Evolutionary conservation across 208 protist species (phyloP).

Genomic region (Porcisia hertigi): DNA sequence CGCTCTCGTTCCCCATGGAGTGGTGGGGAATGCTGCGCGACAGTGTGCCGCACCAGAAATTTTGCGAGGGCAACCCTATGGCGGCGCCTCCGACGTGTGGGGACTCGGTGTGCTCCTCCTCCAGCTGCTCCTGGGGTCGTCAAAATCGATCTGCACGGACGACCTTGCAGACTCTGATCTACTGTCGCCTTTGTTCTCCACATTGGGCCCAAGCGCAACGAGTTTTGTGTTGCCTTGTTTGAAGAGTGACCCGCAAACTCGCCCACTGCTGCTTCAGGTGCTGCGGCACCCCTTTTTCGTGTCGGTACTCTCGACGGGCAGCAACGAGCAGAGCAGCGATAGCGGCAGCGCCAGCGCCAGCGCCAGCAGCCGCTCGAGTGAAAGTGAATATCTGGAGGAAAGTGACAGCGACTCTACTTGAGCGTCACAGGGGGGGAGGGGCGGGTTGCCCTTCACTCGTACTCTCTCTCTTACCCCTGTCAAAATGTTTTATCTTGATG

Average conservation of each 20-base stretch:
- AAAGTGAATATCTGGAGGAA: constrained; percentile 19
- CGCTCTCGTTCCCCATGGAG: constrained; percentile 52
- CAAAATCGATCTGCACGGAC: constrained; percentile 45
- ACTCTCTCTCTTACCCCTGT: background rate
- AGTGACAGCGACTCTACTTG: constrained; percentile 1
- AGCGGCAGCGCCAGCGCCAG: background rate
- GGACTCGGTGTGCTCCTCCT: constrained; percentile 70
- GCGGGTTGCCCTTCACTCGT: background rate
- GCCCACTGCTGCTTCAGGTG: constrained; percentile 57
- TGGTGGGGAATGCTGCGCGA: constrained; percentile 32
- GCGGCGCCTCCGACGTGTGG: constrained; percentile 72
- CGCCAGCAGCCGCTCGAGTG: constrained; percentile 2
- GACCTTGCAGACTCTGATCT: constrained; percentile 71
- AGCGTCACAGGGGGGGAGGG: background rate
- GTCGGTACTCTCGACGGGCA: background rate
- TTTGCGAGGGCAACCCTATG: constrained; percentile 40
- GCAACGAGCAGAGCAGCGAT: background rate
- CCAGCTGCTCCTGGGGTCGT: constrained; percentile 42
- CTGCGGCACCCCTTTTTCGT: constrained; percentile 61
- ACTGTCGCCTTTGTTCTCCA: constrained; percentile 53
- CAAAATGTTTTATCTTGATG: background rate
- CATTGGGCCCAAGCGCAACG: constrained; percentile 37
- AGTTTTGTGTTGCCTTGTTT: constrained; percentile 74
- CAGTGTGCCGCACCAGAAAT: constrained; percentile 71
- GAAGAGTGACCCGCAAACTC: constrained; percentile 45